Conservation (phyloP, 75 land plant species). For the Larix kaempferi region DNA sequence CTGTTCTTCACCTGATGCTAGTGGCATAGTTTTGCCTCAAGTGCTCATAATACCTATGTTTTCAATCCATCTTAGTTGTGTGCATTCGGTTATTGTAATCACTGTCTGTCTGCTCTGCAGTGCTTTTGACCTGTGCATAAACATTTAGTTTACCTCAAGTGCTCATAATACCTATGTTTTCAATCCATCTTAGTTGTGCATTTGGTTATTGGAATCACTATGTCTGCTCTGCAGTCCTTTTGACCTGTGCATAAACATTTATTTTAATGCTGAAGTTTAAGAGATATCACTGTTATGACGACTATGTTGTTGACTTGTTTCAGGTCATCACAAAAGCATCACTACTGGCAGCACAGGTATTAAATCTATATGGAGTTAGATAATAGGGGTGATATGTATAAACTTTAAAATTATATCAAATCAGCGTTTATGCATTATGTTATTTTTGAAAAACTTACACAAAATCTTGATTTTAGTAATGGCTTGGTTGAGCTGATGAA, state of each 20-base stretch:
- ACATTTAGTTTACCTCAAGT: not conserved
- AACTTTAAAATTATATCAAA: not conserved
- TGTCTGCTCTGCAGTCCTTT: not conserved
- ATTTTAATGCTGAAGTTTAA: not conserved
- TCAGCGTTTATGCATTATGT: not conserved
- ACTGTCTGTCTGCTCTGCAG: not conserved
- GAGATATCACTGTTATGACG: not conserved
- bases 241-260: not conserved
- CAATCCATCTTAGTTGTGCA: not conserved
- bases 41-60: not conserved
- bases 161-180: not conserved
- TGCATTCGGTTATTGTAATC: not conserved
- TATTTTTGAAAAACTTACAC: not conserved
- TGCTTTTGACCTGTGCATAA: not conserved
- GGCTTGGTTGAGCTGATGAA: not conserved
- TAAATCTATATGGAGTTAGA: not conserved
- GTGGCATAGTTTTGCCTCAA: conserved; percentile 1
- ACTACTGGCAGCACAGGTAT: conserved; percentile 85
- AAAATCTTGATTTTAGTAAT: not conserved
- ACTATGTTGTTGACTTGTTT: not conserved
- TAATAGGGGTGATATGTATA: not conserved
- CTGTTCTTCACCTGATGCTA: not conserved
- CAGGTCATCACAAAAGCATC: conserved; percentile 91
- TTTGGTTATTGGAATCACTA: not conserved
- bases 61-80: not conserved